Percentiles rank a stretch among this genome's conserved stretches.
Evolutionary conservation across 768 basidiomycete species (phyloP).

Genomic region (Boletus subparvulus): DNA sequence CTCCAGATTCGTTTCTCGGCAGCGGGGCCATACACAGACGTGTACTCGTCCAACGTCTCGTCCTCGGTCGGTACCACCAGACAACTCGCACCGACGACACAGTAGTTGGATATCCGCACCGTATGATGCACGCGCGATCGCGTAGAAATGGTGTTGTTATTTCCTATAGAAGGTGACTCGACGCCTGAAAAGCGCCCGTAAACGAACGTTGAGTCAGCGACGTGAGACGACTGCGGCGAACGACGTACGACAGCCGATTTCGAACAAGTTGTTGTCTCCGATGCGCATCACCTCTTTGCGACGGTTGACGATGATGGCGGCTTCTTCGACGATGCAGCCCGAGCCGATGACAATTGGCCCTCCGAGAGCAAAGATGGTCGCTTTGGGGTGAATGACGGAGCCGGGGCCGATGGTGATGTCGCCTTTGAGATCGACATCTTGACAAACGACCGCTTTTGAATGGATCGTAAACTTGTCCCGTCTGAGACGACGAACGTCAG

Average conservation of each 20-base stretch:
- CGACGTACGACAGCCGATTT: conserved; percentile 86
- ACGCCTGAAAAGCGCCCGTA: conserved; percentile 55
- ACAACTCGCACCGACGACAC: conserved; percentile 80
- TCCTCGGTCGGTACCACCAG: conserved; percentile 77
- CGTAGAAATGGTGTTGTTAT: conserved; percentile 84
- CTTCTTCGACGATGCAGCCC: conserved; percentile 90
- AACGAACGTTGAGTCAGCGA: neutral
- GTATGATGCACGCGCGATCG: conserved; percentile 82
- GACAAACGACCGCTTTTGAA: conserved; percentile 86
- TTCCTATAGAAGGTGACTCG: conserved; percentile 81
- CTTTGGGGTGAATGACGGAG: conserved; percentile 92
- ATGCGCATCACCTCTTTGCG: conserved; percentile 89
- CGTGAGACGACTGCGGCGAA: neutral
- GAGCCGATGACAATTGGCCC: conserved; percentile 90
- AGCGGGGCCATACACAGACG: conserved; percentile 76
- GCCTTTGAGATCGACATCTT: conserved; percentile 92
- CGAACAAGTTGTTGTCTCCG: conserved; percentile 91
- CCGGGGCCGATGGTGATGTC: conserved; percentile 91
- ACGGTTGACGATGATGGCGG: conserved; percentile 87
- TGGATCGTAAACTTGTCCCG: conserved; percentile 90
- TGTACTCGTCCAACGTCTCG: conserved; percentile 79
- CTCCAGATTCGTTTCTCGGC: conserved; percentile 82
- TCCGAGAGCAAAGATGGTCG: conserved; percentile 86
- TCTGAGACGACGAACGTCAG: conserved; percentile 38
- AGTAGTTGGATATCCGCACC: conserved; percentile 74